Evolutionary conservation across 805 yeast species (phyloP).

Genomic region (Starmera caribaea): DNA sequence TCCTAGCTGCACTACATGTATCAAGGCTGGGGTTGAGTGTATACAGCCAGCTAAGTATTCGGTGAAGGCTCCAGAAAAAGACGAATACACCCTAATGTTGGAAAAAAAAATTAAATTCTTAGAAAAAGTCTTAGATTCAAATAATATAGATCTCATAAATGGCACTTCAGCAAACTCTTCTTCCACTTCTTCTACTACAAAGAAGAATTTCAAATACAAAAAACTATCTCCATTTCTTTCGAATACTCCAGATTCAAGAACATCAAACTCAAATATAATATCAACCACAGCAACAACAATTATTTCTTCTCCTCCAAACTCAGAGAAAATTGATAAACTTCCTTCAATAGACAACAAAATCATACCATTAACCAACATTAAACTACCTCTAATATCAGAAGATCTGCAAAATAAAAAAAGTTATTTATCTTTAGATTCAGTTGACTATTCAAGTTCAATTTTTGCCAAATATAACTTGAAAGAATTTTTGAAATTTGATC

Average conservation of each 20-base stretch:
- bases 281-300: background rate
- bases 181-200: conserved; percentile 8
- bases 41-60: conserved; percentile 55
- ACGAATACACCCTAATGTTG: conserved; percentile 46
- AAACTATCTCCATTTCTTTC: conserved; percentile 26
- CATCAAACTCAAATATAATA: background rate
- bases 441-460: conserved; percentile 30
- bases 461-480: conserved; percentile 37
- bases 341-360: conserved; percentile 4
- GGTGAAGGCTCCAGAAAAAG: conserved; percentile 33
- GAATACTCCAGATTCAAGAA: background rate
- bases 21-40: conserved; percentile 53
- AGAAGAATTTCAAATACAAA: conserved; percentile 27
- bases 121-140: conserved; percentile 35
- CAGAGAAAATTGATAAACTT: background rate
- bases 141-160: conserved; percentile 13
- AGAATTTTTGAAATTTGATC: conserved; percentile 37
- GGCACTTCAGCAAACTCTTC: conserved; percentile 17
- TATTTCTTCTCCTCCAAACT: background rate
- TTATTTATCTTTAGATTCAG: conserved; percentile 21
- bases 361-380: conserved; percentile 5
- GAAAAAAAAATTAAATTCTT: conserved; percentile 45
- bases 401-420: conserved; percentile 1
- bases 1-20: conserved; percentile 58
- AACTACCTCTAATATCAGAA: conserved; percentile 8